A percentile compares a stretch with the other conserved stretches of the same genome.
Conservation (phyloP, 2,329 filamentous ascomycete species). For the Furcasterigmium sp. region DNA sequence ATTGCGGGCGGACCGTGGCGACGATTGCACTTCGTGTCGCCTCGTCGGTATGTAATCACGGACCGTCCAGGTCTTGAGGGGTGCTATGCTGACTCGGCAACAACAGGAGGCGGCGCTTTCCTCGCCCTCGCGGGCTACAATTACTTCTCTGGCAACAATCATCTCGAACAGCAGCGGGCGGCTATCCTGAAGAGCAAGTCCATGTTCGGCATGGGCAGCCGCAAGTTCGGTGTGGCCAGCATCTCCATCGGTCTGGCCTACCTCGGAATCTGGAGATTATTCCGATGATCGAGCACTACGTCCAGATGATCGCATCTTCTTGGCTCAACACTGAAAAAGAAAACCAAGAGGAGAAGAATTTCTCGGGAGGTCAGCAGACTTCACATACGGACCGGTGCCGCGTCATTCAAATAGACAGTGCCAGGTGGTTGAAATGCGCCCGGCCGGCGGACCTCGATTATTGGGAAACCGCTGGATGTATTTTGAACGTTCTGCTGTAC, state of each 20-base stretch:
- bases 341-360: too few species aligned
- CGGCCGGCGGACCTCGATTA: too few species aligned
- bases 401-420: too few species aligned
- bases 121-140: slow-evolving; percentile 72
- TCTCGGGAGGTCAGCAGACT: too few species aligned
- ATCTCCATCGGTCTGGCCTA: slow-evolving; percentile 65
- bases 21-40: slow-evolving; percentile 68
- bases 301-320: too few species aligned
- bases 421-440: too few species aligned
- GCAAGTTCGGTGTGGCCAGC: slow-evolving; percentile 59
- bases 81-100: slow-evolving; percentile 3
- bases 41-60: slow-evolving; percentile 63
- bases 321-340: too few species aligned
- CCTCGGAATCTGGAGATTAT: slow-evolving; percentile 64
- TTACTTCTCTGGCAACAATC: slow-evolving; percentile 68
- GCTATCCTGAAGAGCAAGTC: slow-evolving; percentile 64
- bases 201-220: slow-evolving; percentile 66
- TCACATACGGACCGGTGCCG: too few species aligned
- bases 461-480: too few species aligned
- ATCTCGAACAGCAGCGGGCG: slow-evolving; percentile 62
- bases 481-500: too few species aligned
- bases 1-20: slow-evolving; percentile 48
- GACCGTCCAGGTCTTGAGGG: too few species aligned
- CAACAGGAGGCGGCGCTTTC: slow-evolving; percentile 66
- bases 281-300: slow-evolving; percentile 40